Evolutionary conservation across 164 flowering plant species (phyloP), one percentile per base, ranked within the genome.

Genomic region (Cinnamomum micranthum): DNA sequence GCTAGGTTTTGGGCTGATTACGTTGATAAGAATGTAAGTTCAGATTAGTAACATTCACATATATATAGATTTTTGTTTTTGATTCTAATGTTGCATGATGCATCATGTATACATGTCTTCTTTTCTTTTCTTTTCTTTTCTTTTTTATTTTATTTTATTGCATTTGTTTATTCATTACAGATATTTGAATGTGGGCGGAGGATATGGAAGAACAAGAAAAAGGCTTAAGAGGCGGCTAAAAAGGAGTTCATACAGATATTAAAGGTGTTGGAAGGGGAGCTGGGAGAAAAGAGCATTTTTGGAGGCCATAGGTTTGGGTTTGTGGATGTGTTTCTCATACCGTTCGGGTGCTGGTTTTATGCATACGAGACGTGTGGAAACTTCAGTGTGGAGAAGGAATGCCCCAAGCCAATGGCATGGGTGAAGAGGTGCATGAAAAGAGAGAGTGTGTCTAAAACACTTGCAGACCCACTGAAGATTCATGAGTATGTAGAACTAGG

Each of bases 1-100:
- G 77, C 80, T 24, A 69, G 70, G 77, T 78, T 78, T 64, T 78
- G 80, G 80, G 77, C 77, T 15, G 71, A 78, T 25, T 78, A 27
- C 69, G 22, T 63, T 2, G 77, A 78, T 24, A 73, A 77, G 69
- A 73, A 68, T 60, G 79, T 73, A 17, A 55, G 59, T 24, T n/a
- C 7, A 31, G 35, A 31, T 31, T 31, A 31, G 35, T 31, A 4
- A 31, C 28, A 23, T 14, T n/a, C 66, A 10, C 12, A 19, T 11
- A 19, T 64, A 13, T 64, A 13, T 4, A 3, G 63, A n/a, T 13
- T 5, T 51, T 13, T 50, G 6, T 23, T 23, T 27, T 52, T 6
- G 2, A 17, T 60, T 31, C 35, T 4, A 31, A 4, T 4, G 35
- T 31, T 17, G 19, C 33, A 2, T 11, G 20, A 20, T 20, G 23